Base-by-base conservation (phyloP, 495 filamentous ascomycete species). In the Pyronema omphalodes region DNA sequence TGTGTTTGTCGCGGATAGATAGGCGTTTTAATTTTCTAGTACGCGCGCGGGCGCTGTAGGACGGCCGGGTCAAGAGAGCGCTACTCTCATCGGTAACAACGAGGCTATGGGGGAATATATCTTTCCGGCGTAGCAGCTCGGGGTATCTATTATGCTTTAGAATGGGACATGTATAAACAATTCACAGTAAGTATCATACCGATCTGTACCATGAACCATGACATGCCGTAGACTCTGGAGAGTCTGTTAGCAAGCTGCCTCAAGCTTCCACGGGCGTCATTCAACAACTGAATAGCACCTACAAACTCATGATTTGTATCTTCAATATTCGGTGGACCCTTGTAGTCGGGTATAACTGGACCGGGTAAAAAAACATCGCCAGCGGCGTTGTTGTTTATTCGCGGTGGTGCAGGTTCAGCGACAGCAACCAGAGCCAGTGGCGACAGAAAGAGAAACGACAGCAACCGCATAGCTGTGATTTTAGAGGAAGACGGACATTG, bases 121-220 rank as follows among this genome's bases (percentile, higher is more conserved):
- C 87, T 40, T 82, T 71, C 60, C 79, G 80, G 39, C 76, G 73
- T 62, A 94, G 83, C 15, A 93, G 76, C 14, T 76, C 68, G 6
- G 85, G 85, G 57, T 93, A 75, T 58, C 77, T 69, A 65, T 74
- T 36, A 46, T 44, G n/a, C 43, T 44, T 33, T 15, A 35, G 1
- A 11, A 44, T 11, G 4, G 7, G 8, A 29, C n/a, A 18, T 1
- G 12, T 3, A 46, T 9, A 12, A 17, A 29, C 23, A 29, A 29
- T 29, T 29, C 23, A 29, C 17, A 44, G 44, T 19, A 44, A 12
- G 8, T 44, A 44, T 39, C 58, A 57, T 36, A 65, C 62, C 51
- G 52, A 35, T 77, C 61, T 47, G 83, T 80, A 5, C 87, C 91
- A 65, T 94, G 89, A 61, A 91, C 87, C 68, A 86, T 87, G 52